Conservation (phyloP, 768 basidiomycete species). For the Kwoniella shandongensis region DNA sequence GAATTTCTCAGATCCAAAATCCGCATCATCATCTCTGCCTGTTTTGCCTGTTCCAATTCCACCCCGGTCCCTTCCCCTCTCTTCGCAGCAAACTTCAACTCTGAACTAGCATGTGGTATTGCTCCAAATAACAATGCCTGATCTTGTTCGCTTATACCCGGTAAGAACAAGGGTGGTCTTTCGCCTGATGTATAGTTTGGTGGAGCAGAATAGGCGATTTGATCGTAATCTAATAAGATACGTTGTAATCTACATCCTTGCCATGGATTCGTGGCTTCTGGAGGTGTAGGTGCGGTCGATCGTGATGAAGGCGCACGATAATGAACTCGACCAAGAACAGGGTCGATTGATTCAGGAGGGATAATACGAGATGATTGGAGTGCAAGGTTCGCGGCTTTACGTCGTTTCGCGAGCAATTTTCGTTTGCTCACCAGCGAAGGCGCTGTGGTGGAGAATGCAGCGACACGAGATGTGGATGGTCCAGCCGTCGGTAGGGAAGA, state of each 20-base stretch:
- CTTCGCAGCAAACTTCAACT: conserved; percentile 13
- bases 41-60: conserved; percentile 41
- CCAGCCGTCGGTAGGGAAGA: conserved; percentile 7
- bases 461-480: conserved; percentile 1
- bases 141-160: conserved; percentile 56
- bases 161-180: conserved; percentile 29
- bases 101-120: conserved; percentile 62
- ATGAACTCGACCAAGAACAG: conserved; percentile 20
- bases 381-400: conserved; percentile 16
- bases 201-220: conserved; percentile 34
- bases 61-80: conserved; percentile 59
- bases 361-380: conserved; percentile 35
- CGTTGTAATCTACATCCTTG: conserved; percentile 35
- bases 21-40: conserved; percentile 60
- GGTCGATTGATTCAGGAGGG: conserved; percentile 54
- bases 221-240: conserved; percentile 33
- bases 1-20: conserved; percentile 84
- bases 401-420: conserved; percentile 19
- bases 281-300: conserved; percentile 7
- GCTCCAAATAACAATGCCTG: conserved; percentile 63
- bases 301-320: conserved; percentile 13
- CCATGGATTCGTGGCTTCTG: conserved; percentile 26
- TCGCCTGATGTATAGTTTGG: conserved; percentile 31
- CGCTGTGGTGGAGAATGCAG: conserved; percentile 1
- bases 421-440: conserved; percentile 7